Conservation (phyloP, 257 asterid species). For the Handroanthus guayacan region DNA sequence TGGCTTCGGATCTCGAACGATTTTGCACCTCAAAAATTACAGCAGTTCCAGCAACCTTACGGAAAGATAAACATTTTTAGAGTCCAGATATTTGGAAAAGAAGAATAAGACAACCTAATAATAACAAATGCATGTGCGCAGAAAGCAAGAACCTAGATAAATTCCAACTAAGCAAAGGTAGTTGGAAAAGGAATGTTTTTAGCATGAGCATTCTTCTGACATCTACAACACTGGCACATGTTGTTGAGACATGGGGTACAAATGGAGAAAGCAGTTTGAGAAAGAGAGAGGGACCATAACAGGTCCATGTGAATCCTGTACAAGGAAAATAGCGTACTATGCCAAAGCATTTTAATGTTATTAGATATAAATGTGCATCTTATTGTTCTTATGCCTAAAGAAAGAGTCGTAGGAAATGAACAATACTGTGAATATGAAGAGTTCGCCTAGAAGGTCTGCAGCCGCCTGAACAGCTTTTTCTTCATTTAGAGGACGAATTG, state of each 20-base stretch:
- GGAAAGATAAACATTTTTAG: background rate
- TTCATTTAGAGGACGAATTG: constrained; percentile 84
- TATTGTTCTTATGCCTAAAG: background rate
- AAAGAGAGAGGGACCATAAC: background rate
- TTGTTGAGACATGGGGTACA: too few relatives aligned
- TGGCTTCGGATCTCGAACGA: constrained; percentile 81
- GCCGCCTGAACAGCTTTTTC: constrained; percentile 92
- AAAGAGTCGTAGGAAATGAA: background rate
- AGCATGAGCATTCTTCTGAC: too few relatives aligned
- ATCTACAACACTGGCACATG: too few relatives aligned
- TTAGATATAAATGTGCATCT: background rate
- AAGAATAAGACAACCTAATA: background rate
- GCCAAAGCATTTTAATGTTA: background rate
- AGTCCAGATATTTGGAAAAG: constrained; percentile 15
- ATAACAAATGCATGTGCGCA: background rate
- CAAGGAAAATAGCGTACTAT: background rate
- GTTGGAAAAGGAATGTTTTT: background rate
- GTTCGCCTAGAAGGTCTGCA: constrained; percentile 86
- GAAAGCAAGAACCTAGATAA: background rate
- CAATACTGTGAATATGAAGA: constrained; percentile 75
- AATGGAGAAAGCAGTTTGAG: too few relatives aligned
- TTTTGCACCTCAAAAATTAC: constrained; percentile 83
- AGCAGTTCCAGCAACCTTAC: constrained; percentile 76
- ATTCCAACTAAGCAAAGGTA: background rate
- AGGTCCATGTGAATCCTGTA: background rate